phyloP scores from a whole-genome alignment of 441 rosid genomes.

The Mallotus japonicus region DNA sequence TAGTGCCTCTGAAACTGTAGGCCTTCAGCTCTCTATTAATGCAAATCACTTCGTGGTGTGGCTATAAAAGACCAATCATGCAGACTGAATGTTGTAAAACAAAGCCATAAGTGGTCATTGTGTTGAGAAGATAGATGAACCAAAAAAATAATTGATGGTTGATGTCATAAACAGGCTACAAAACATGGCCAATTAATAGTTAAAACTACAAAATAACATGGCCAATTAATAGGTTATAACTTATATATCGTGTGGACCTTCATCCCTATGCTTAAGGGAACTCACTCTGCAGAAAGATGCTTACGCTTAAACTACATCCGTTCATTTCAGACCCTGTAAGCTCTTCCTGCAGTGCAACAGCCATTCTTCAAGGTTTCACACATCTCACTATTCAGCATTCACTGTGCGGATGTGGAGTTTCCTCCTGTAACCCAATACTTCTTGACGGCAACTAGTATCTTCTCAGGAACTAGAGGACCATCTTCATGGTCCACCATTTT shows the following conservation, averaged over 20 bases:
- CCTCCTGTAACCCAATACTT: constrained; percentile 79
- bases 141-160: neutral
- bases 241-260: neutral
- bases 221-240: neutral
- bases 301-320: constrained; percentile 7
- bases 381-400: constrained; percentile 17
- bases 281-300: constrained; percentile 12
- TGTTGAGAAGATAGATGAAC: neutral
- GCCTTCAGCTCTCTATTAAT: no score
- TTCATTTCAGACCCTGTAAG: constrained; percentile 7
- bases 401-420: constrained; percentile 61
- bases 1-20: no score
- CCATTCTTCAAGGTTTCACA: constrained; percentile 3
- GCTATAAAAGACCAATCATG: no score
- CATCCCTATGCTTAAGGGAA: constrained; percentile 9
- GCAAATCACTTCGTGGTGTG: no score
- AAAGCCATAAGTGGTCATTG: no score
- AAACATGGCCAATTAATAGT: neutral
- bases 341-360: constrained; percentile 5
- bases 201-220: neutral
- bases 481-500: constrained; percentile 95
- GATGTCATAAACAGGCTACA: neutral
- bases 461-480: constrained; percentile 89
- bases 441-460: constrained; percentile 68
- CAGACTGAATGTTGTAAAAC: no score